phyloP scores from a whole-genome alignment of 2,329 filamentous ascomycete species.

The Arthrobotrys pseudoclavata region DNA sequence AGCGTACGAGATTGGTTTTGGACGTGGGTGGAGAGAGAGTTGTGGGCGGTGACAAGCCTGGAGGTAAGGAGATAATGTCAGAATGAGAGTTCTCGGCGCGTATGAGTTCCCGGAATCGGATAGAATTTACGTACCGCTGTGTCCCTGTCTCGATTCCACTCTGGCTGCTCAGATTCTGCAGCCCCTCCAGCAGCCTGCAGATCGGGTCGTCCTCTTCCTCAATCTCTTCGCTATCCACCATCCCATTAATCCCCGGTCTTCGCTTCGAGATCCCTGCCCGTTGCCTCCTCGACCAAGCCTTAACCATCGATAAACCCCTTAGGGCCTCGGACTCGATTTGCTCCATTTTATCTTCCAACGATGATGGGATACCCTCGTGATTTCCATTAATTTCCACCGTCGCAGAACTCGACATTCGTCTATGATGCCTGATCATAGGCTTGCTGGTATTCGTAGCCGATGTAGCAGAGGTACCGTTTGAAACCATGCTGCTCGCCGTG shows the following conservation, averaged over 20 bases:
- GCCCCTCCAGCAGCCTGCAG: slow-evolving; percentile 76
- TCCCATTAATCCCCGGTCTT: slow-evolving; percentile 76
- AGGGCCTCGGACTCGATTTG: slow-evolving; percentile 73
- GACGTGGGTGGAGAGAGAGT: slow-evolving; percentile 80
- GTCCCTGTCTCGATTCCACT: slow-evolving; percentile 79
- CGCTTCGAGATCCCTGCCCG: slow-evolving; percentile 65
- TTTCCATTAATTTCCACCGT: slow-evolving; percentile 63
- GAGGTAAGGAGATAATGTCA: slow-evolving; percentile 36
- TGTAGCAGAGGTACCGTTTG: slow-evolving; percentile 53
- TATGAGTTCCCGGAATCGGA: neutral
- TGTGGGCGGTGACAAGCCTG: slow-evolving; percentile 81
- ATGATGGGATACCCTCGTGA: slow-evolving; percentile 71
- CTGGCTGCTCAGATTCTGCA: slow-evolving; percentile 80
- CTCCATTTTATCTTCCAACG: slow-evolving; percentile 78
- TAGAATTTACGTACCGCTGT: slow-evolving; percentile 71
- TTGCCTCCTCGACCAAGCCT: slow-evolving; percentile 55
- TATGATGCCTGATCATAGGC: slow-evolving; percentile 52
- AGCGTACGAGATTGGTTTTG: slow-evolving; percentile 81
- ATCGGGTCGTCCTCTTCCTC: slow-evolving; percentile 69
- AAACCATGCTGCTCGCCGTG: slow-evolving; percentile 53
- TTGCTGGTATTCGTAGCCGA: slow-evolving; percentile 46
- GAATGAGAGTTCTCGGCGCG: slow-evolving; percentile 24
- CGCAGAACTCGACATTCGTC: slow-evolving; percentile 49
- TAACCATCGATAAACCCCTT: slow-evolving; percentile 57
- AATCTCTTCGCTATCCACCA: slow-evolving; percentile 71